Percentiles rank a stretch among this genome's conserved stretches.
These are phyloP conservation scores for Drechslerella dactyloides DNA, from an alignment of 2,329 filamentous ascomycete genomes.

Conservation along the genomic window DNA sequence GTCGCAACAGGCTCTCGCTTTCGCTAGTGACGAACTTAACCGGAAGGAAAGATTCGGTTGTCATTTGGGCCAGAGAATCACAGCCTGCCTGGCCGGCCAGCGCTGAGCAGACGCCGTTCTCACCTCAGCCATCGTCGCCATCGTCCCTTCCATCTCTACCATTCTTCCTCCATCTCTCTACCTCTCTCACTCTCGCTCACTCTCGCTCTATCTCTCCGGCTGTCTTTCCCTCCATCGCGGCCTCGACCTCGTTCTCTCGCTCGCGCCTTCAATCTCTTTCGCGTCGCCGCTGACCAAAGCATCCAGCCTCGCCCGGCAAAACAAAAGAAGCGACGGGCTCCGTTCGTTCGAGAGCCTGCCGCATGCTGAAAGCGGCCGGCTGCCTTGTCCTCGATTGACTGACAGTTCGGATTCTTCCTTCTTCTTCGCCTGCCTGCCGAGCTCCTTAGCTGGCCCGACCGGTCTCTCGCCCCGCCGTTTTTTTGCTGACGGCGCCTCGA, in stretches of 20 bases:
- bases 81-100: conserved; percentile 12
- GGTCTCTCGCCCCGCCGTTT: conserved; percentile 33
- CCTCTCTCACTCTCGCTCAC: background rate
- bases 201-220: too few species aligned
- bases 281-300: background rate
- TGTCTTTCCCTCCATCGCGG: background rate
- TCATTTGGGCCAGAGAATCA: conserved; percentile 10
- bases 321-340: too few species aligned
- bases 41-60: conserved; percentile 26
- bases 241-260: background rate
- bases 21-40: conserved; percentile 30
- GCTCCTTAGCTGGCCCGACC: conserved; percentile 33
- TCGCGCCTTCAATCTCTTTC: background rate
- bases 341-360: too few species aligned
- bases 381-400: background rate
- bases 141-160: background rate
- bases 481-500: conserved; percentile 10
- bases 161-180: background rate
- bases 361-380: conserved; percentile 3
- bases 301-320: too few species aligned
- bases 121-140: background rate
- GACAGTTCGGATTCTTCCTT: background rate
- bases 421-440: conserved; percentile 22
- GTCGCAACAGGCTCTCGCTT: conserved; percentile 17
- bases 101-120: conserved; percentile 4